Evolutionary conservation across 805 yeast genomes (phyloP).

Genomic region (Candida silvatica): DNA sequence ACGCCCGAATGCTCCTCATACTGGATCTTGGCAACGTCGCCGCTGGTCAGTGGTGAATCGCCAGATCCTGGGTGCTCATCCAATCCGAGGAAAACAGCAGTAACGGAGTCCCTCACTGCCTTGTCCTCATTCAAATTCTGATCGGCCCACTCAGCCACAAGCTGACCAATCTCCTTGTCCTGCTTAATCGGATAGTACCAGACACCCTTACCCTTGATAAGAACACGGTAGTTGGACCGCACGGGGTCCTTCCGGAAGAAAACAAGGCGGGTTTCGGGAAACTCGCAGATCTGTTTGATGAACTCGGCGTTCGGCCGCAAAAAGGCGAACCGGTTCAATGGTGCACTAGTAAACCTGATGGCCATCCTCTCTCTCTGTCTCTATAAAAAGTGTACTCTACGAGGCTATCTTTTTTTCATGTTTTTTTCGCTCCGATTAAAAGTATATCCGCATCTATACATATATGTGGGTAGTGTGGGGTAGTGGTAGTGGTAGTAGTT

Average conservation of each 20-base stretch:
- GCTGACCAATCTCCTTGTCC: slow-evolving; percentile 4
- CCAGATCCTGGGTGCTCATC: slow-evolving; percentile 25
- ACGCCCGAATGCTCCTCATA: slow-evolving; percentile 43
- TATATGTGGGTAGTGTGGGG: too few relatives aligned
- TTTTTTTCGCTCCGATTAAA: too few relatives aligned
- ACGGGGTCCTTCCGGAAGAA: slow-evolving; percentile 21
- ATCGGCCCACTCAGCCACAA: slow-evolving; percentile 15
- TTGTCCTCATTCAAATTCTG: slow-evolving; percentile 8
- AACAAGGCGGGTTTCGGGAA: slow-evolving; percentile 34
- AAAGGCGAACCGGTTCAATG: slow-evolving; percentile 57
- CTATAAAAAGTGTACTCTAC: too few relatives aligned
- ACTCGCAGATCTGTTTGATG: slow-evolving; percentile 20
- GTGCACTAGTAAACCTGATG: too few relatives aligned
- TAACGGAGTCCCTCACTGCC: slow-evolving; percentile 9
- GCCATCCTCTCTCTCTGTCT: too few relatives aligned
- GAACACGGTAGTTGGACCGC: background rate
- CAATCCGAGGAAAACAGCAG: slow-evolving; percentile 39
- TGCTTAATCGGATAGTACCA: background rate
- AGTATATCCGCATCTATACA: too few relatives aligned
- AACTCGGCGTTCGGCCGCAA: slow-evolving; percentile 48
- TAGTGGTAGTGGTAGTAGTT: too few relatives aligned
- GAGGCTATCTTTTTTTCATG: too few relatives aligned
- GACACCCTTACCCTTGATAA: background rate
- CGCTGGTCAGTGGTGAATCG: background rate
- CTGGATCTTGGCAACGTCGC: slow-evolving; percentile 2